A percentile compares a stretch with the other conserved stretches of the same genome.
Evolutionary conservation across 768 basidiomycete genomes (phyloP).

Genomic region (Naganishia vishniacii): DNA sequence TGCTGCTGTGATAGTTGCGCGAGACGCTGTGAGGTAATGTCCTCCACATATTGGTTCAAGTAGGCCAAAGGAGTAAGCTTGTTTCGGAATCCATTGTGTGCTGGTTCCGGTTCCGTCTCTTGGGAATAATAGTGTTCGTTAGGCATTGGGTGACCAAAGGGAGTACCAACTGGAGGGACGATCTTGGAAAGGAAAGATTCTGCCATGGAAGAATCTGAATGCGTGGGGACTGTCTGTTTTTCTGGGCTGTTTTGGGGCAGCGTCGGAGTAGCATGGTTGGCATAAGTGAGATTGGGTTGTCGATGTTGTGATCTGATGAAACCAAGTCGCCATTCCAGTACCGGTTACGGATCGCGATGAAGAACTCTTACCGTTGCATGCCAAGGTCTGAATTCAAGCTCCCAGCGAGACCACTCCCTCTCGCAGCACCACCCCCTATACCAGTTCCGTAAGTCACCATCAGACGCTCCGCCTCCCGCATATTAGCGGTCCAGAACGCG

Average conservation of each 20-base stretch:
- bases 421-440: conserved; percentile 13
- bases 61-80: neutral
- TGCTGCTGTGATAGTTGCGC: neutral
- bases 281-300: neutral
- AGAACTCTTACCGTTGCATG: neutral
- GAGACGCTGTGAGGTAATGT: conserved; percentile 2
- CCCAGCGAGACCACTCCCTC: conserved; percentile 6
- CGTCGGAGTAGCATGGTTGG: neutral
- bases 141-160: conserved; percentile 10
- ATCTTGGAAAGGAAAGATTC: neutral
- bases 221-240: neutral
- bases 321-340: neutral
- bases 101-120: neutral
- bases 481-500: conserved; percentile 23
- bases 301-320: conserved; percentile 2
- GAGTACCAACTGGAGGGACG: conserved; percentile 9
- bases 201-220: neutral
- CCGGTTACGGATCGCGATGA: neutral
- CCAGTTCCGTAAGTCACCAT: conserved; percentile 10
- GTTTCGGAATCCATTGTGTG: neutral
- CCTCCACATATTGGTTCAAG: conserved; percentile 8
- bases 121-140: conserved; percentile 5
- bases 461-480: conserved; percentile 9
- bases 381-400: neutral
- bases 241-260: neutral